A percentile compares a stretch with the other conserved stretches of the same genome.
phyloP scores from a whole-genome alignment of 177 flowering plant genomes.

The Vitis hybrid region DNA sequence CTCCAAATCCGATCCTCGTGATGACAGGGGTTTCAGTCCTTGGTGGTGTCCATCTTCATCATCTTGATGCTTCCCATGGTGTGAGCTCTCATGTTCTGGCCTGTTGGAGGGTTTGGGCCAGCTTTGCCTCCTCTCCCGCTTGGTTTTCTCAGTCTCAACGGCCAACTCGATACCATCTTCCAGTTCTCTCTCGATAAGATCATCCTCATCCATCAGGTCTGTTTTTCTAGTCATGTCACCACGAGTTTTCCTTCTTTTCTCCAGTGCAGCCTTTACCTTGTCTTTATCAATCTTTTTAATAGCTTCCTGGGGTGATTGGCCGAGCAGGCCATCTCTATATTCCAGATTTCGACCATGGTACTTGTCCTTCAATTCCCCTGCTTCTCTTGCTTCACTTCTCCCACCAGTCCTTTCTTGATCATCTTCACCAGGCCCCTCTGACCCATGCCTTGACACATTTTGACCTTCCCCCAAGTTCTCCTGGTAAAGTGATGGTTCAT shows the following conservation, averaged over 20 bases:
- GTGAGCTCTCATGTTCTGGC: slow-evolving; percentile 9
- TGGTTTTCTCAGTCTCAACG: slow-evolving; percentile 59
- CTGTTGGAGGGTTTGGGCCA: slow-evolving; percentile 25
- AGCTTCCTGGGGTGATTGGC: slow-evolving; percentile 67
- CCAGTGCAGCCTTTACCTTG: slow-evolving; percentile 75
- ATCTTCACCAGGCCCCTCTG: slow-evolving; percentile 28
- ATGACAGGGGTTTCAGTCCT: slow-evolving; percentile 13
- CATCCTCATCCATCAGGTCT: slow-evolving; percentile 83
- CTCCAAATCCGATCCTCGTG: slow-evolving; percentile 16
- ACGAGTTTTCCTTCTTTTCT: slow-evolving; percentile 66
- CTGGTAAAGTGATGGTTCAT: no score
- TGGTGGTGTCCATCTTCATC: slow-evolving; percentile 15
- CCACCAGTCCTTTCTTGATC: slow-evolving; percentile 38
- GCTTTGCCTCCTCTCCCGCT: slow-evolving; percentile 48
- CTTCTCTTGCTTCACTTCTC: slow-evolving; percentile 36
- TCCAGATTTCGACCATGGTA: slow-evolving; percentile 16
- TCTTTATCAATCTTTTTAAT: slow-evolving; percentile 68
- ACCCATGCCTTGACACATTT: slow-evolving; percentile 18
- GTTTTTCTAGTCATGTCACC: slow-evolving; percentile 47
- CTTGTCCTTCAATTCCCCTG: slow-evolving; percentile 40
- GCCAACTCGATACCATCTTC: slow-evolving; percentile 88
- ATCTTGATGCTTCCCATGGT: slow-evolving; percentile 15
- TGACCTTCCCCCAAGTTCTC: slow-evolving; percentile 22
- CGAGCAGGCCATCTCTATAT: slow-evolving; percentile 37
- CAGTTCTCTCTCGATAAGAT: slow-evolving; percentile 79